These are phyloP conservation scores for Penicillium brevicompactum DNA, from an alignment of 2,329 filamentous ascomycete species.

Conservation along the genomic window DNA sequence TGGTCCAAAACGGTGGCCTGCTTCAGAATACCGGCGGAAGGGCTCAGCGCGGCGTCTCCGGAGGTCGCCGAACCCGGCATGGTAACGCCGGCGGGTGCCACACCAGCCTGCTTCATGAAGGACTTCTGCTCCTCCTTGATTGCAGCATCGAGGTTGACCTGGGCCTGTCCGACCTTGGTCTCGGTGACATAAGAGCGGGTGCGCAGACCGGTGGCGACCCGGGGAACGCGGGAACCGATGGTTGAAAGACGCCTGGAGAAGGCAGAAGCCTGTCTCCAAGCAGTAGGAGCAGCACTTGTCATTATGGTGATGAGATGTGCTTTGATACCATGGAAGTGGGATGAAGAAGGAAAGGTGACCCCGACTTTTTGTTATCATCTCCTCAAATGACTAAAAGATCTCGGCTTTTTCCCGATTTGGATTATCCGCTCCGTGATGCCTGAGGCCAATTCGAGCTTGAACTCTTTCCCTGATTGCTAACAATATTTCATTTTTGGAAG, in stretches of 20 bases:
- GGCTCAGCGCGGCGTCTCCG: constrained; percentile 73
- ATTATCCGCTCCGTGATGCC: constrained; percentile 15
- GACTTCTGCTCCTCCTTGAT: constrained; percentile 85
- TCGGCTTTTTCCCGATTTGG: constrained; percentile 21
- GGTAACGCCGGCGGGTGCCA: constrained; percentile 57
- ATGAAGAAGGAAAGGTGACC: constrained; percentile 19
- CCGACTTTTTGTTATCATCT: constrained; percentile 18
- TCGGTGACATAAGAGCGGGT: constrained; percentile 78
- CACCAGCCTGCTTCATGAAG: constrained; percentile 64
- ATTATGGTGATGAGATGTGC: constrained; percentile 46
- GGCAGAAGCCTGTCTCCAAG: constrained; percentile 73
- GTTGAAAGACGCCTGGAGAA: constrained; percentile 55
- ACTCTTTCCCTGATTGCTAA: not conserved
- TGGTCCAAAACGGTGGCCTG: constrained; percentile 92
- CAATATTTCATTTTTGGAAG: not conserved
- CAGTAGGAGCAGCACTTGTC: constrained; percentile 67
- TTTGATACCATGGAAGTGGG: constrained; percentile 26
- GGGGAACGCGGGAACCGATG: constrained; percentile 42
- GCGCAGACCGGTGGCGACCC: constrained; percentile 34
- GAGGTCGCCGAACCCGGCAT: constrained; percentile 61
- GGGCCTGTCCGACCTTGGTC: constrained; percentile 68
- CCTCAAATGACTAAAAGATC: constrained; percentile 20
- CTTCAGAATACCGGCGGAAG: constrained; percentile 81
- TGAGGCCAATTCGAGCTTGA: constrained; percentile 2
- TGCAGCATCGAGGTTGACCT: constrained; percentile 78